Evolutionary conservation across 1,284 basidiomycete species (phyloP).

Genomic region (Amylostereum chailletii): DNA sequence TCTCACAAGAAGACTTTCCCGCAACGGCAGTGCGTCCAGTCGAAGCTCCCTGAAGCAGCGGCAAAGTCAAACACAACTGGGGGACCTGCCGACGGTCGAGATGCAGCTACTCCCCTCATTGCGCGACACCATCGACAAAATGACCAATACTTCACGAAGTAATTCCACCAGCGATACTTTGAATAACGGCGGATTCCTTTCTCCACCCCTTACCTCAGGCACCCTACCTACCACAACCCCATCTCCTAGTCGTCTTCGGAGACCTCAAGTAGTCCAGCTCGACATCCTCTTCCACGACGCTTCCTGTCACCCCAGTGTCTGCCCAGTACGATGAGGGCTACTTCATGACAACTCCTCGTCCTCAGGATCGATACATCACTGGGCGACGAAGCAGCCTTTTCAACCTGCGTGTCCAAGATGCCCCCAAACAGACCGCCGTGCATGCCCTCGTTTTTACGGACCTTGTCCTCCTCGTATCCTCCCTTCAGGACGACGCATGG

Average conservation of each 20-base stretch:
- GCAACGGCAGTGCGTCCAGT: constrained; percentile 9
- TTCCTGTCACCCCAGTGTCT: constrained; percentile 11
- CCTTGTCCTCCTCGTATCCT: constrained; percentile 33
- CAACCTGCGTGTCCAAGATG: constrained; percentile 7
- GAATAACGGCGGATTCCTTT: not conserved
- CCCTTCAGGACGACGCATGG: constrained; percentile 23
- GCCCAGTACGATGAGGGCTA: not conserved
- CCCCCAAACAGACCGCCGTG: constrained; percentile 13
- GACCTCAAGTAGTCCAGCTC: constrained; percentile 12
- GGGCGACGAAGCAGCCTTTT: constrained; percentile 1
- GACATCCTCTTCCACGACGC: constrained; percentile 13
- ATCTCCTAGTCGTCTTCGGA: too few relatives aligned
- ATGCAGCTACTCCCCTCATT: constrained; percentile 57
- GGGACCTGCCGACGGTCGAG: constrained; percentile 49
- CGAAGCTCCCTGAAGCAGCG: constrained; percentile 20
- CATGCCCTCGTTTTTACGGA: constrained; percentile 48
- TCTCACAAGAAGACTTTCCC: constrained; percentile 3
- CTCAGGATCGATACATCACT: not conserved
- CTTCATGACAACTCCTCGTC: not conserved
- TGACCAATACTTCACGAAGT: constrained; percentile 35
- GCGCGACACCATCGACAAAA: constrained; percentile 59
- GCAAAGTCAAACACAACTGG: constrained; percentile 30
- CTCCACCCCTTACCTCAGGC: not conserved
- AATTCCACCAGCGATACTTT: not conserved
- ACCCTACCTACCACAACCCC: not conserved